Evolutionary conservation across 805 yeast genomes (phyloP).

Genomic region (Kodamaea laetipori): DNA sequence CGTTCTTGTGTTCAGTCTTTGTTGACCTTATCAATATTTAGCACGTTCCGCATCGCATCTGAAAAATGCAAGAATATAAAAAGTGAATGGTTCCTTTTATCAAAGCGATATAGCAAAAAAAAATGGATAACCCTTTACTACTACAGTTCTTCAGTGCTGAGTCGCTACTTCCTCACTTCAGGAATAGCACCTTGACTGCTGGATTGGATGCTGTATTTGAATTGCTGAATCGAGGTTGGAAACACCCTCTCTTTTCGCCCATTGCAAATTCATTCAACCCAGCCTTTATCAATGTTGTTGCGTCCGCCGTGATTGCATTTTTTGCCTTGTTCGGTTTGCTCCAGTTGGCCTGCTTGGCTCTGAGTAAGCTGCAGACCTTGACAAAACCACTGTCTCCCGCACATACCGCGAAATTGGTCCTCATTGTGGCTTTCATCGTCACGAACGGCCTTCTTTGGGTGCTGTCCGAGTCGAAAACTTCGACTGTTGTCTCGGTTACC

Average conservation of each 20-base stretch:
- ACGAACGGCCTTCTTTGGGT: not conserved
- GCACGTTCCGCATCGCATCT: no score
- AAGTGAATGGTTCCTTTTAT: no score
- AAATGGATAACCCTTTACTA: constrained; percentile 8
- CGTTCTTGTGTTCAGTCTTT: no score
- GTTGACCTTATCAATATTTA: no score
- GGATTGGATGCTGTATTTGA: constrained; percentile 3
- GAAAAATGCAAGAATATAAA: no score
- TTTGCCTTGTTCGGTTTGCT: constrained; percentile 18
- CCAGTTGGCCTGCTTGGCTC: constrained; percentile 20
- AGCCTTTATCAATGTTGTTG: constrained; percentile 21
- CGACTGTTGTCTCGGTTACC: not conserved
- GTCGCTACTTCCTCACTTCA: constrained; percentile 6
- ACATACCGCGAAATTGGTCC: constrained; percentile 12
- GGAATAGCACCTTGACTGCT: not conserved
- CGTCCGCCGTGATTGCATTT: constrained; percentile 13
- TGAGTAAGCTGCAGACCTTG: constrained; percentile 17
- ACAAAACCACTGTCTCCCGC: constrained; percentile 19
- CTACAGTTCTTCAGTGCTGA: constrained; percentile 11
- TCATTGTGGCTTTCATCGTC: constrained; percentile 12
- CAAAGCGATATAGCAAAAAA: not conserved
- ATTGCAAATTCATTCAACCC: constrained; percentile 27
- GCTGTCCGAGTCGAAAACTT: no score
- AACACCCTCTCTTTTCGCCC: constrained; percentile 24
- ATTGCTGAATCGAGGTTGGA: constrained; percentile 11